Evolutionary conservation across 2,329 filamentous ascomycete species (phyloP), one percentile per base, ranked within the genome.

Genomic region (Clarireedia hainanense): DNA sequence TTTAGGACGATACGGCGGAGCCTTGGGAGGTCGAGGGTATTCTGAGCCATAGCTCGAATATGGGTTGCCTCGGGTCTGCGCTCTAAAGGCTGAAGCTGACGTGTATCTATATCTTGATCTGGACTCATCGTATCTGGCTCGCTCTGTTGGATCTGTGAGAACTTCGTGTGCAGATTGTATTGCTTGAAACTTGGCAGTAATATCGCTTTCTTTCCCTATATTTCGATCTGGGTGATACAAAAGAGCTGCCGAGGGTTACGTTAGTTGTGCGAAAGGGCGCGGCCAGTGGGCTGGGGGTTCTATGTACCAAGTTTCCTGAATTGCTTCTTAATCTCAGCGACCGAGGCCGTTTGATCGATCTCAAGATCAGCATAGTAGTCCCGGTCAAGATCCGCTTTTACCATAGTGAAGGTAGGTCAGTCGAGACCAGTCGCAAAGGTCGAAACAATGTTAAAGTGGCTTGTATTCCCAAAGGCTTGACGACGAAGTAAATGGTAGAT

Each of bases 141-240:
- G 59, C 56, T 70, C 65, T 43, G 50, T 37, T 6, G 64, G 49
- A 54, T 70, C 68, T 61, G 75, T 78, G 47, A 89, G 74, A 50
- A 89, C 75, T 68, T 88, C 85, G 63, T 88, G 80, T 37, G 85
- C 85, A 7, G 83, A 80, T 70, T 88, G 84, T 45, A 89, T 86
- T 46, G 79, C 79, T 69, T 88, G 85, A 63, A 89, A 89, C 65
- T 83, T 85, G 37, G 82, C 75, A 43, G 81, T 82, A 61, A 80
- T 82, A 65, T 87, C 84, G 55, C 74, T 69, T 71, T 88, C 85
- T 64, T 77, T 78, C 46, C 85, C 85, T 23, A 82, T 83, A 66
- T 89, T 88, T 57, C 85, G 79, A 69, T 89, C 85, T 20, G 85
- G 85, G 66, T 89, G 85, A 65, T 82, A 87, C 65, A 80, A 79